A percentile compares a stretch with the other conserved stretches of the same genome.
phyloP scores from a whole-genome alignment of 2,329 filamentous ascomycete genomes.

The Emericellopsis cladophorae region DNA sequence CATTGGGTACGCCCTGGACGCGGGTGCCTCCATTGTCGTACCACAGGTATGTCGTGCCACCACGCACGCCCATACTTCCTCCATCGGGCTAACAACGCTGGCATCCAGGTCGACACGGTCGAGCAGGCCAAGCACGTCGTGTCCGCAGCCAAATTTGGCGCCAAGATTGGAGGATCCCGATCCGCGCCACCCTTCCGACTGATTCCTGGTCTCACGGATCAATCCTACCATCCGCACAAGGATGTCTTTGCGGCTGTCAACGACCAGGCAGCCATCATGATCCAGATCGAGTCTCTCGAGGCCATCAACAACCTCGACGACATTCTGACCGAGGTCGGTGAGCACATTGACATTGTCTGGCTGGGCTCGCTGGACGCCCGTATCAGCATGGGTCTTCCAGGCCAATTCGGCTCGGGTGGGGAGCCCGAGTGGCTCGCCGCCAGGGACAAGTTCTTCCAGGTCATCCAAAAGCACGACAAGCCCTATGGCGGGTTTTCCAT shows the following conservation, averaged over 20 bases:
- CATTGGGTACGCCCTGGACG: slow-evolving; percentile 33
- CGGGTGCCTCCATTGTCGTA: slow-evolving; percentile 32
- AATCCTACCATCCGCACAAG: slow-evolving; percentile 13
- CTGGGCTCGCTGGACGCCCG: slow-evolving; percentile 29
- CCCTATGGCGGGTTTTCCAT: slow-evolving; percentile 21
- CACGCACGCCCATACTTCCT: no score
- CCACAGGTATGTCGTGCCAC: slow-evolving; percentile 17
- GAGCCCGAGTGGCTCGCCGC: slow-evolving; percentile 29
- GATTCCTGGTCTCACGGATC: slow-evolving; percentile 26
- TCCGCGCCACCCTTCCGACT: slow-evolving; percentile 31
- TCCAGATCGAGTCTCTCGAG: slow-evolving; percentile 30
- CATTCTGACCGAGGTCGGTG: slow-evolving; percentile 29
- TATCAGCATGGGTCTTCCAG: slow-evolving; percentile 27
- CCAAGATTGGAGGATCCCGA: slow-evolving; percentile 22
- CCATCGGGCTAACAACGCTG: no score
- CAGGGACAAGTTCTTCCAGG: slow-evolving; percentile 20
- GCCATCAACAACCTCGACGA: slow-evolving; percentile 32
- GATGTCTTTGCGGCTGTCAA: slow-evolving; percentile 27
- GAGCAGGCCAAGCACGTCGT: slow-evolving; percentile 28
- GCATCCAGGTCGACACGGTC: slow-evolving; percentile 26
- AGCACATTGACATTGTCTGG: slow-evolving; percentile 31
- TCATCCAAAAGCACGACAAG: slow-evolving; percentile 31
- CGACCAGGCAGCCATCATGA: slow-evolving; percentile 32
- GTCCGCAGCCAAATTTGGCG: slow-evolving; percentile 29
- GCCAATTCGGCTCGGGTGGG: slow-evolving; percentile 15